Conservation (phyloP, 2,329 filamentous ascomycete species). For the Pyrenophora seminiperda region DNA sequence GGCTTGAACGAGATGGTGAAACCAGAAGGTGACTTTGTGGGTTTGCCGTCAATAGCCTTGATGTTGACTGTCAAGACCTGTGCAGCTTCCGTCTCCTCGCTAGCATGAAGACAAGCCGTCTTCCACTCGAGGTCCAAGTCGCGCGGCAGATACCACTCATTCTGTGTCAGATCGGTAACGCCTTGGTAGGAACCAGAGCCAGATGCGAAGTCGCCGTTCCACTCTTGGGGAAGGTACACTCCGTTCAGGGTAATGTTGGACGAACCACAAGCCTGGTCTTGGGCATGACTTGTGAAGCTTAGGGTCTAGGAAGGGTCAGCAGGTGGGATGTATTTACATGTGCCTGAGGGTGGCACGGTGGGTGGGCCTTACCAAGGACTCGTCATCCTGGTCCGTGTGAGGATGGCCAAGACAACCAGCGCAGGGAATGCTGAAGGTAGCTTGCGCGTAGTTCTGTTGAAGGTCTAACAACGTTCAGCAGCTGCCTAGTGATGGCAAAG, state of each 20-base stretch:
- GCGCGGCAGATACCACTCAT: conserved; percentile 43
- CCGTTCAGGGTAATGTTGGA: conserved; percentile 53
- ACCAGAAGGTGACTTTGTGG: conserved; percentile 39
- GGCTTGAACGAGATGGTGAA: conserved; percentile 51
- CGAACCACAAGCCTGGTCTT: conserved; percentile 45
- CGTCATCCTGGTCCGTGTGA: conserved; percentile 48
- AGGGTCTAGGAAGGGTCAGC: conserved; percentile 48
- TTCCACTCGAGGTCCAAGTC: conserved; percentile 48
- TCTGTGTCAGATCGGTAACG: conserved; percentile 36
- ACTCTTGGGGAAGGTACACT: conserved; percentile 45
- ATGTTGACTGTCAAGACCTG: conserved; percentile 49
- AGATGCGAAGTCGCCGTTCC: conserved; percentile 45
- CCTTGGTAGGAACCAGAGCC: conserved; percentile 43
- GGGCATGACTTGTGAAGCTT: conserved; percentile 48
- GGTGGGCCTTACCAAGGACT: conserved; percentile 48
- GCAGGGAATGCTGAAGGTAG: conserved; percentile 52
- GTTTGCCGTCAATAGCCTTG: conserved; percentile 46
- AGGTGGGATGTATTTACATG: conserved; percentile 31
- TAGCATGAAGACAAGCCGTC: conserved; percentile 46
- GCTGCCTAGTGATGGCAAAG: conserved; percentile 42
- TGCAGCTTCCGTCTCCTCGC: conserved; percentile 36
- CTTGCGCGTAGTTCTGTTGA: conserved; percentile 46
- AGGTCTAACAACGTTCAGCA: conserved; percentile 40
- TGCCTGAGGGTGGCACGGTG: conserved; percentile 45
- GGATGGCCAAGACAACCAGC: conserved; percentile 49